phyloP scores from a whole-genome alignment of 2,329 filamentous ascomycete genomes.

The Exophiala sp. region DNA sequence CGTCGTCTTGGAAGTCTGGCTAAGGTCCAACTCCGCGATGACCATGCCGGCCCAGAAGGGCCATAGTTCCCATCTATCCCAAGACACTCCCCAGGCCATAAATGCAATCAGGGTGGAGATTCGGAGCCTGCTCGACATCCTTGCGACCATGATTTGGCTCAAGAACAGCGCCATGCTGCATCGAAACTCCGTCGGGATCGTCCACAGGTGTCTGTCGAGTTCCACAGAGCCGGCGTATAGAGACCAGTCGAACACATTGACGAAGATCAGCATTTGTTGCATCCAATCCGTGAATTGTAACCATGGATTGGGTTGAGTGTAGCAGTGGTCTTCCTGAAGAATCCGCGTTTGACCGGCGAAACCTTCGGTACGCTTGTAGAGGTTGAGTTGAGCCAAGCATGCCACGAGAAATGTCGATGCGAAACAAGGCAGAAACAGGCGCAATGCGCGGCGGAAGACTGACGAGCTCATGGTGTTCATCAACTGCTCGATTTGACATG shows the following conservation, averaged over 20 bases:
- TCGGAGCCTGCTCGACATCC: slow-evolving; percentile 15
- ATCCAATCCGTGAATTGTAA: slow-evolving; percentile 23
- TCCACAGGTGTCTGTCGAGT: slow-evolving; percentile 42
- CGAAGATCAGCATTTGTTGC: slow-evolving; percentile 24
- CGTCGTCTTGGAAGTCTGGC: slow-evolving; percentile 22
- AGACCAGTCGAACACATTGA: slow-evolving; percentile 27
- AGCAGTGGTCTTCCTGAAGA: slow-evolving; percentile 22
- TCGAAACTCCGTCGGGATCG: slow-evolving; percentile 43
- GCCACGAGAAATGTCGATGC: slow-evolving; percentile 37
- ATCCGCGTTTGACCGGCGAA: slow-evolving; percentile 24
- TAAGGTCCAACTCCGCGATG: slow-evolving; percentile 23
- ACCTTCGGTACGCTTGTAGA: slow-evolving; percentile 23
- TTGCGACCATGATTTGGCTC: slow-evolving; percentile 16
- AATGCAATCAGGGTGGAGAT: slow-evolving; percentile 9
- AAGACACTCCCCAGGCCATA: slow-evolving; percentile 26
- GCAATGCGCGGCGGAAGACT: slow-evolving; percentile 41
- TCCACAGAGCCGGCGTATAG: slow-evolving; percentile 24
- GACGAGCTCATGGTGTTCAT: slow-evolving; percentile 39
- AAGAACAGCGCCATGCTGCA: slow-evolving; percentile 34
- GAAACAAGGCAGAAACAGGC: slow-evolving; percentile 39
- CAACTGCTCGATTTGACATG: slow-evolving; percentile 34
- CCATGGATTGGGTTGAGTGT: slow-evolving; percentile 17
- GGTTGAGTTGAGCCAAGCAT: slow-evolving; percentile 30
- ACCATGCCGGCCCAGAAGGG: slow-evolving; percentile 28
- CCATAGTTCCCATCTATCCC: slow-evolving; percentile 41